phyloP scores from a whole-genome alignment of 2,329 filamentous ascomycete genomes.

The Neofusicoccum cordaticola region DNA sequence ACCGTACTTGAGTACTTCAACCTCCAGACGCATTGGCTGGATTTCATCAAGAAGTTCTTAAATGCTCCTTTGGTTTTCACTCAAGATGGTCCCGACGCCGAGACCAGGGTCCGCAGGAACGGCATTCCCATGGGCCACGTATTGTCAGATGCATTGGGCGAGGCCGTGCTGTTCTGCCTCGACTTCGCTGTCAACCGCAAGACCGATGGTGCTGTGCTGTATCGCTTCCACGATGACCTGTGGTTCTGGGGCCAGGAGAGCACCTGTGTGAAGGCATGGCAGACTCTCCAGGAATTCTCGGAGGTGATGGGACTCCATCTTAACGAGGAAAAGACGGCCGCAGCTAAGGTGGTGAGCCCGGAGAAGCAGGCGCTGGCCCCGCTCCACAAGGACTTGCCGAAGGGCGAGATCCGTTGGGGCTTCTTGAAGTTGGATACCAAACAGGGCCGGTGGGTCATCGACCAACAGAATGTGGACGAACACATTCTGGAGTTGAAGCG shows the following conservation, averaged over 20 bases:
- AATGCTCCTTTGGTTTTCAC: constrained; percentile 58
- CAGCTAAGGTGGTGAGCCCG: constrained; percentile 40
- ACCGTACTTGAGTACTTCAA: constrained; percentile 29
- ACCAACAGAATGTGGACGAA: constrained; percentile 56
- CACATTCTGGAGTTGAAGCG: constrained; percentile 59
- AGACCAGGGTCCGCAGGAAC: constrained; percentile 48
- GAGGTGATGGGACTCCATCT: constrained; percentile 56
- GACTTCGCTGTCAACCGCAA: constrained; percentile 62
- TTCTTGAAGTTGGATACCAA: constrained; percentile 56
- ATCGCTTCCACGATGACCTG: constrained; percentile 63
- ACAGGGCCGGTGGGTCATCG: constrained; percentile 57
- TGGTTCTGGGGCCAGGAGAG: constrained; percentile 64
- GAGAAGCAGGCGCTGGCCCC: constrained; percentile 20
- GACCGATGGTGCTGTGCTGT: constrained; percentile 54
- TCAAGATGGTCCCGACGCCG: constrained; percentile 49
- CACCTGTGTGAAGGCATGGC: constrained; percentile 58
- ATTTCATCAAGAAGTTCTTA: constrained; percentile 40
- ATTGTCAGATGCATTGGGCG: constrained; percentile 59
- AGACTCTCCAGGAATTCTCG: constrained; percentile 55
- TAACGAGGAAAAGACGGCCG: constrained; percentile 59
- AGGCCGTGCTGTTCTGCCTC: constrained; percentile 61
- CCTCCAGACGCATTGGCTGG: constrained; percentile 26
- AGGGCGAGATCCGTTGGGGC: constrained; percentile 57
- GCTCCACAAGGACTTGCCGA: constrained; percentile 43
- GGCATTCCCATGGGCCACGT: constrained; percentile 61